These are phyloP conservation scores for Hanseniaspora meyeri DNA, from an alignment of 805 yeast species.

Conservation along the genomic window DNA sequence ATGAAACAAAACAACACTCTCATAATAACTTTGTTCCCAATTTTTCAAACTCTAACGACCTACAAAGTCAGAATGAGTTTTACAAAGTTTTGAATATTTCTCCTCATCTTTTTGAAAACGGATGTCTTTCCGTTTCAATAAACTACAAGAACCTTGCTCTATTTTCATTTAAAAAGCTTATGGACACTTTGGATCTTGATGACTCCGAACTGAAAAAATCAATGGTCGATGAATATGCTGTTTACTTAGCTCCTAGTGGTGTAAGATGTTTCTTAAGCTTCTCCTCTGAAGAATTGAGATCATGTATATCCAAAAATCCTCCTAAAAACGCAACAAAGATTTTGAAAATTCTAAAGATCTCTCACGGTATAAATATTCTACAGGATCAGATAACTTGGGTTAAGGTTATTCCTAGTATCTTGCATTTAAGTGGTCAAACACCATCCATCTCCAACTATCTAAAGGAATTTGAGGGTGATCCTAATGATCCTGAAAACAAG, in stretches of 20 bases:
- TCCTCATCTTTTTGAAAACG: conserved; percentile 37
- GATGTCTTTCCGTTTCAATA: conserved; percentile 32
- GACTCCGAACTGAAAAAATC: conserved; percentile 10
- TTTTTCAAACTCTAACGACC: conserved; percentile 14
- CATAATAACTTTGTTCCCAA: neutral
- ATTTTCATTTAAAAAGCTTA: conserved; percentile 23
- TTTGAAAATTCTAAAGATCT: conserved; percentile 28
- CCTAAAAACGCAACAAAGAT: conserved; percentile 34
- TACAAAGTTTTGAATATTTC: conserved; percentile 32
- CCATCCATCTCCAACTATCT: conserved; percentile 49
- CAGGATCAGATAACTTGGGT: conserved; percentile 41
- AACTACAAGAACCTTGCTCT: conserved; percentile 27
- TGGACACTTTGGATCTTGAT: conserved; percentile 18
- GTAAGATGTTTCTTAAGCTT: conserved; percentile 36
- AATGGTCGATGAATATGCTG: conserved; percentile 19
- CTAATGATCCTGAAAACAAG: conserved; percentile 16
- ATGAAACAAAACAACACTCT: conserved; percentile 11
- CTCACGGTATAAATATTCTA: conserved; percentile 28
- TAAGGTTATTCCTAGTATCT: conserved; percentile 52
- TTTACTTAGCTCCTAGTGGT: conserved; percentile 46
- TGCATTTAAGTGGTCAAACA: conserved; percentile 56
- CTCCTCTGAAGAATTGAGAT: conserved; percentile 22
- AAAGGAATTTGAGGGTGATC: neutral
- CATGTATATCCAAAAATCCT: conserved; percentile 29
- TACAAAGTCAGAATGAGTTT: neutral